A percentile compares a stretch with the other conserved stretches of the same genome.
Conservation (phyloP, 768 basidiomycete species). For the Mycena floridula region DNA sequence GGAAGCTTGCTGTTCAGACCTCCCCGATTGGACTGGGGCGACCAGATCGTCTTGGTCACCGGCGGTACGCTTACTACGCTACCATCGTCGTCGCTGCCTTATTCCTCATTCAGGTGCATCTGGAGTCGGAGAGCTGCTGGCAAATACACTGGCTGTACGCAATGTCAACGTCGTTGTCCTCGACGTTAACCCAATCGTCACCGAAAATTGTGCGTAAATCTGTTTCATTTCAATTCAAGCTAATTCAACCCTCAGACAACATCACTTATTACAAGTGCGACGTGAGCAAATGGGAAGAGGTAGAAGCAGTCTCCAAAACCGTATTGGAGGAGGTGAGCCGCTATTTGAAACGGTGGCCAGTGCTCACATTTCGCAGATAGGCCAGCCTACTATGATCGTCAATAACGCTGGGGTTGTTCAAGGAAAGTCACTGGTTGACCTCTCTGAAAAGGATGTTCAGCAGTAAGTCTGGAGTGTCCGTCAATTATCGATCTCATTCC, state of each 20-base stretch:
- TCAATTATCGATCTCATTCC: neutral
- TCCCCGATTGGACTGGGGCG: conserved; percentile 69
- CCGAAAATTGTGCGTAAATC: conserved; percentile 60
- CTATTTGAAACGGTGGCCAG: neutral
- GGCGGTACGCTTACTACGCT: conserved; percentile 54
- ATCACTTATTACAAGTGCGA: conserved; percentile 88
- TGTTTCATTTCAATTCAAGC: conserved; percentile 1
- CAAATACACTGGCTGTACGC: conserved; percentile 79
- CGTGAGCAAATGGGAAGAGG: conserved; percentile 83
- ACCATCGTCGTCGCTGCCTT: neutral
- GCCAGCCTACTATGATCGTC: conserved; percentile 82
- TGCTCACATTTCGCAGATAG: conserved; percentile 46
- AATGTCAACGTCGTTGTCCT: conserved; percentile 83
- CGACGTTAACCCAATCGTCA: conserved; percentile 71
- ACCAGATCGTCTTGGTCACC: conserved; percentile 87
- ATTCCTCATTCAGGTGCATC: conserved; percentile 55
- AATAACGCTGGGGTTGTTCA: conserved; percentile 96
- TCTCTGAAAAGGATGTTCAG: conserved; percentile 68
- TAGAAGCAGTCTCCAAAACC: conserved; percentile 64
- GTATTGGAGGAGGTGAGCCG: conserved; percentile 68
- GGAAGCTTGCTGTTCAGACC: conserved; percentile 57
- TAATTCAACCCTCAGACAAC: conserved; percentile 43
- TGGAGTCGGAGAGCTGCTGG: conserved; percentile 84
- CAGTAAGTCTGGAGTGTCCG: conserved; percentile 47
- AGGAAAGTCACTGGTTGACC: conserved; percentile 80